Evolutionary conservation across 768 basidiomycete species (phyloP).

Genomic region (Sistotremastrum suecicum): DNA sequence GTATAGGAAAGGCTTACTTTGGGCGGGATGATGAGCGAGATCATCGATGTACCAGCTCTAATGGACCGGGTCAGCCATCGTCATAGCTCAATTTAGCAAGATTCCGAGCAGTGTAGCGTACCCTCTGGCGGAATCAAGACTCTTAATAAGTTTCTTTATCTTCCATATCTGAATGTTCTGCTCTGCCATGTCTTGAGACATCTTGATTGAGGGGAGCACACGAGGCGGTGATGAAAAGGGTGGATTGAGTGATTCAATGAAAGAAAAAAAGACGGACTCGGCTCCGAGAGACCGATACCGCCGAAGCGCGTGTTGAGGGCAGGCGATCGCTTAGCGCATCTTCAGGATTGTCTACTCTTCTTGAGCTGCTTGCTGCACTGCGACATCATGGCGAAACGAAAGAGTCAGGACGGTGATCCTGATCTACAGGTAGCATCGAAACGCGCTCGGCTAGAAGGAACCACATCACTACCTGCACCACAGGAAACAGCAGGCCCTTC

Average conservation of each 20-base stretch:
- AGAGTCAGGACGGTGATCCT: background rate
- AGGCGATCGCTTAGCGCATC: background rate
- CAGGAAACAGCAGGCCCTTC: no score
- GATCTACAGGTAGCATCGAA: no score
- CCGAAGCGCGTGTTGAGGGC: background rate
- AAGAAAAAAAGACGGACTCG: background rate
- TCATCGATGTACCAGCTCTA: conserved; percentile 97
- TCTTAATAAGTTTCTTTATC: conserved; percentile 98
- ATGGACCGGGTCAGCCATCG: background rate
- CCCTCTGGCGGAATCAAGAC: conserved; percentile 90
- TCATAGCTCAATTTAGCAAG: background rate
- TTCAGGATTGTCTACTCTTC: no score
- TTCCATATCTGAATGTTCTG: conserved; percentile 98
- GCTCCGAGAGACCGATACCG: background rate
- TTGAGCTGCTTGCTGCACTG: background rate
- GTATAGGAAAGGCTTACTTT: conserved; percentile 37
- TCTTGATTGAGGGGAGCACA: conserved; percentile 25
- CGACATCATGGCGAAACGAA: background rate
- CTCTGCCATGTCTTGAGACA: conserved; percentile 79
- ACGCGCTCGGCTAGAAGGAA: no score
- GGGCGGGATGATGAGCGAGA: conserved; percentile 92
- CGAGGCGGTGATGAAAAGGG: conserved; percentile 3
- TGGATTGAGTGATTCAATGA: background rate
- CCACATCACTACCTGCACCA: no score
- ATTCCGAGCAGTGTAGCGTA: conserved; percentile 16